These are phyloP conservation scores for Fusarium veterinarium DNA, from an alignment of 2,329 filamentous ascomycete genomes.

Conservation along the genomic window DNA sequence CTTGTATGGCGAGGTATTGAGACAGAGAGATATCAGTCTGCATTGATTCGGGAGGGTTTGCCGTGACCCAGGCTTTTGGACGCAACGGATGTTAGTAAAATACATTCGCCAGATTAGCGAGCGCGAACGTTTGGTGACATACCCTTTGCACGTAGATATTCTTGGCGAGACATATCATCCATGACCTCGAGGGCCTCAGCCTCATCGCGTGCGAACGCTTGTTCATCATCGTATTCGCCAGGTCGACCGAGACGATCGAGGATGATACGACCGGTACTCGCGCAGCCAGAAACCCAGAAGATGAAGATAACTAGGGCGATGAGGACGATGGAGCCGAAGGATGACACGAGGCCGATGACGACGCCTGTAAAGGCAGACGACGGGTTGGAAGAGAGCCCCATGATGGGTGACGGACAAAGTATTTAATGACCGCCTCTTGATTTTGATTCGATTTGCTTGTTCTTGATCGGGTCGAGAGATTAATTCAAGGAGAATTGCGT, in stretches of 20 bases:
- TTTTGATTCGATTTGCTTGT: neutral
- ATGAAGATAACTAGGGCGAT: slow-evolving; percentile 91
- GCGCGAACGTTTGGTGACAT: slow-evolving; percentile 43
- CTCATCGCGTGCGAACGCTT: slow-evolving; percentile 93
- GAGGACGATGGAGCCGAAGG: slow-evolving; percentile 89
- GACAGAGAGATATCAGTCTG: slow-evolving; percentile 98
- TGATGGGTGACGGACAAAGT: slow-evolving; percentile 36
- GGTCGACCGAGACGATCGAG: slow-evolving; percentile 93
- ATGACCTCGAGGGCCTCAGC: slow-evolving; percentile 93
- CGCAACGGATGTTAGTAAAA: slow-evolving; percentile 28
- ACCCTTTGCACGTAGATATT: slow-evolving; percentile 97
- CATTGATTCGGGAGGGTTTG: slow-evolving; percentile 92
- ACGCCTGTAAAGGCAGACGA: slow-evolving; percentile 75
- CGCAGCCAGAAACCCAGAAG: slow-evolving; percentile 79
- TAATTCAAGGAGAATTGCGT: slow-evolving; percentile 17
- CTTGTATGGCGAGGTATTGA: slow-evolving; percentile 97
- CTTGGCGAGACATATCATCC: slow-evolving; percentile 90
- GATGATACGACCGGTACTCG: slow-evolving; percentile 86
- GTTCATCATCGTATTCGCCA: slow-evolving; percentile 97
- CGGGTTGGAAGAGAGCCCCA: slow-evolving; percentile 48
- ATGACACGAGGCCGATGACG: slow-evolving; percentile 93
- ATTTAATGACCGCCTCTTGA: neutral
- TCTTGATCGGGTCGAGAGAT: neutral
- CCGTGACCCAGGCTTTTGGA: slow-evolving; percentile 84
- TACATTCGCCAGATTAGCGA: neutral